Base-by-base conservation (phyloP, 805 yeast species). In the Yamadazyma takamatsuzukensis region DNA sequence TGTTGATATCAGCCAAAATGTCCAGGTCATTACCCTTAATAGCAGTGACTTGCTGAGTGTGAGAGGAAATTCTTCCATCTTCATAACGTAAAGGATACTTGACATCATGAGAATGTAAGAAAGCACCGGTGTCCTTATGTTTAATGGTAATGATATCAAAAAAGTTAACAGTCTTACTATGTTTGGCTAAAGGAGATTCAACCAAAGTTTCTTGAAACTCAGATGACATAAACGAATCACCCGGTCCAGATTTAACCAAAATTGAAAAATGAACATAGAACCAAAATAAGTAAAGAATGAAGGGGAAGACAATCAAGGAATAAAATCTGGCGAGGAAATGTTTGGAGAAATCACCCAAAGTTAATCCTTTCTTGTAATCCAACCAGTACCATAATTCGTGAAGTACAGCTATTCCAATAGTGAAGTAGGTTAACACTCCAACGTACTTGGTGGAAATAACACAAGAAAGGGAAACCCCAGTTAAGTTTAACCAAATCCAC, bases 361-460 rank as follows among this genome's bases (percentile, higher is more conserved):
- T 60, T 39, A 83, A 68, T 1, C 93, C 90, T 21, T 74, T 71
- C 41, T 72, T 70, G 46, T 76, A 61, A 54, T 90, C 96, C 30
- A 93, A 68, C 47, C 89, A 65, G 41, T 75, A 72, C 99, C 99
- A 93, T 49, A 93, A 68, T 52, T 93, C 97, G 52, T 78, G 72
- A 5, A 74, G 49, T 6, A 93, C 97, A 27, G 95, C 96, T 36
- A 76, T 59, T 19, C 99, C 99, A 45, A 93, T 77, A 32, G 95
- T 77, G 30, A 80, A 70, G 57, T 82, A 93, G 0, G 97, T 88
- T 68, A 93, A 83, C 6, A 83, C 83, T 59, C 99, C 99, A 26
- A 93, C 96, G 59, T 93, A 89, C 56, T 93, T 93, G 37, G 97
- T 93, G 27, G 96, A 83, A 39, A 93, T 90, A 19, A 93, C 97